Evolutionary conservation across 345 rosid genomes (phyloP).

Genomic region (Bruguiera gymnorhiza): DNA sequence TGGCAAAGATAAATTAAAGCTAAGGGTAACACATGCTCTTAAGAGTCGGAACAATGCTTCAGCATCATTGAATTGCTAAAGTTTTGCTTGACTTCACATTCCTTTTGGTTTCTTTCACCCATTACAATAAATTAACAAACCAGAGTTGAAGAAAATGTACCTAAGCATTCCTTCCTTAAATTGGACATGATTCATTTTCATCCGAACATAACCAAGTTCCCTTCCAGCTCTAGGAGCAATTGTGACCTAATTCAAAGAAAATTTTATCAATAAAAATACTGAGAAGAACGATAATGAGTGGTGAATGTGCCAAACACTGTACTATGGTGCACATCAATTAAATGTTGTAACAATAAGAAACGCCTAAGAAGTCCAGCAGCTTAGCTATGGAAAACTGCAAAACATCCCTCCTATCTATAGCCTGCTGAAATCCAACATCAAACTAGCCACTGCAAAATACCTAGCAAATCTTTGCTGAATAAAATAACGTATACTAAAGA

Average conservation of each 20-base stretch:
- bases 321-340: no score
- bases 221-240: slow-evolving; percentile 94
- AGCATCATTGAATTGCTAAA: not conserved
- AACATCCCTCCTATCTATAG: not conserved
- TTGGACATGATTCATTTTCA: slow-evolving; percentile 82
- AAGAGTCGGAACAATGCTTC: not conserved
- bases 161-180: slow-evolving; percentile 86
- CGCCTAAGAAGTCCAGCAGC: no score
- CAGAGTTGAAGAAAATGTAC: slow-evolving; percentile 21
- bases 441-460: not conserved
- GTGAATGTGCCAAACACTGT: no score
- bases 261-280: not conserved
- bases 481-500: not conserved
- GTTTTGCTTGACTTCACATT: not conserved
- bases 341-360: no score
- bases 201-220: slow-evolving; percentile 82
- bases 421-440: not conserved
- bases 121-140: not conserved
- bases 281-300: no score
- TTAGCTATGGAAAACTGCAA: no score
- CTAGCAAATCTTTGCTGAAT: not conserved
- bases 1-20: not conserved
- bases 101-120: not conserved
- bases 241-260: slow-evolving; percentile 52
- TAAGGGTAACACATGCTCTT: not conserved